Conservation (phyloP, 2,329 filamentous ascomycete genomes). For the Coniella vitis region DNA sequence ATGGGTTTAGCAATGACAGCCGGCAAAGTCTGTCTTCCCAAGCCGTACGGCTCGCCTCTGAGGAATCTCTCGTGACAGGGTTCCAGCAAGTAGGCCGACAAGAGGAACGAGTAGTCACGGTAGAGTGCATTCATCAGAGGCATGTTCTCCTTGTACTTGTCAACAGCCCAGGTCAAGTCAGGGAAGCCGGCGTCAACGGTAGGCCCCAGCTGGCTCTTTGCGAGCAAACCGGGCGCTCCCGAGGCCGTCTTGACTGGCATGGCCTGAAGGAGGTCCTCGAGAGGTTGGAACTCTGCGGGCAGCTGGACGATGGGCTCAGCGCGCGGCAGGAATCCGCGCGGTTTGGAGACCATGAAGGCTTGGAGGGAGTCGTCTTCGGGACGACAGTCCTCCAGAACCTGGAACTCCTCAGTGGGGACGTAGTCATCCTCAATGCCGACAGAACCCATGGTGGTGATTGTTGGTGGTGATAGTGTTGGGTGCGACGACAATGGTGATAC, state of each 20-base stretch:
- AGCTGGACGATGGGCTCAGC: conserved; percentile 56
- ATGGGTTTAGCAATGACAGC: conserved; percentile 72
- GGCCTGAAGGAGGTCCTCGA: conserved; percentile 65
- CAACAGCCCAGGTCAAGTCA: conserved; percentile 66
- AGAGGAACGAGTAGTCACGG: conserved; percentile 85
- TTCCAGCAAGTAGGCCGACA: conserved; percentile 84
- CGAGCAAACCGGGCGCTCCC: conserved; percentile 71
- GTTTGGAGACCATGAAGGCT: conserved; percentile 73
- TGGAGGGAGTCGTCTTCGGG: conserved; percentile 58
- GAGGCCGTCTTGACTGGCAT: conserved; percentile 73
- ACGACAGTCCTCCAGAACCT: conserved; percentile 56
- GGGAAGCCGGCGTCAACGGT: conserved; percentile 68
- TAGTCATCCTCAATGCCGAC: conserved; percentile 21
- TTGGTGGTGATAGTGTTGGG: not conserved
- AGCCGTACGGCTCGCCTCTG: conserved; percentile 68
- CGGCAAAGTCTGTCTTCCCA: conserved; percentile 69
- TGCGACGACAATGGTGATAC: not conserved
- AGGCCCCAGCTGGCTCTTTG: conserved; percentile 64
- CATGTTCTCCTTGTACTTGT: conserved; percentile 66
- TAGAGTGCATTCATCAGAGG: conserved; percentile 81
- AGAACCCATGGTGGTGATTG: conserved; percentile 33
- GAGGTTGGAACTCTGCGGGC: conserved; percentile 64
- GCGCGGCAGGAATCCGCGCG: conserved; percentile 67
- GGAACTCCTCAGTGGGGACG: conserved; percentile 36
- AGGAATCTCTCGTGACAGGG: conserved; percentile 74